Evolutionary conservation across 140 eudicot genomes (phyloP).

Genomic region (Bidens hawaiensis): DNA sequence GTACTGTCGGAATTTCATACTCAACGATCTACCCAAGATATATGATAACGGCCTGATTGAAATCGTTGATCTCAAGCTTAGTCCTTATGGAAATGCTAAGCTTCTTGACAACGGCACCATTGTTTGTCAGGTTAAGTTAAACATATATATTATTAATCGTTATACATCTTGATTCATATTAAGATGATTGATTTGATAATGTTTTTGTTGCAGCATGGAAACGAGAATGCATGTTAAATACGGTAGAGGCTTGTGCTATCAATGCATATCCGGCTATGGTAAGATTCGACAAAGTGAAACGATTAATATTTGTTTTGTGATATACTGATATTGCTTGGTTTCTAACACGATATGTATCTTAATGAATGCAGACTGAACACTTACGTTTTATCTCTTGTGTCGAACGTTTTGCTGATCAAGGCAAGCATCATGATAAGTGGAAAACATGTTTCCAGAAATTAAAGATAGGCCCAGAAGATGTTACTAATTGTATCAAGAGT

Average conservation of each 20-base stretch:
- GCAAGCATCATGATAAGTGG: slow-evolving; percentile 56
- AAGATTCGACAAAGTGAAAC: slow-evolving; percentile 18
- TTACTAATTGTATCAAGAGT: slow-evolving; percentile 45
- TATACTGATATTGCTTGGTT: not conserved
- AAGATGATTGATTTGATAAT: slow-evolving; percentile 1
- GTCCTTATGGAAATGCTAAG: slow-evolving; percentile 86
- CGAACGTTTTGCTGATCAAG: slow-evolving; percentile 47
- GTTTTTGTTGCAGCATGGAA: slow-evolving; percentile 72
- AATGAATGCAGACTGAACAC: slow-evolving; percentile 58
- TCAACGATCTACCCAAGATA: slow-evolving; percentile 38
- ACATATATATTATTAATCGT: not conserved
- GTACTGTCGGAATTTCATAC: slow-evolving; percentile 59
- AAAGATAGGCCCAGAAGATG: slow-evolving; percentile 57
- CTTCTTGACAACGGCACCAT: slow-evolving; percentile 41
- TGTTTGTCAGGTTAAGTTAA: slow-evolving; percentile 48
- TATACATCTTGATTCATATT: not conserved
- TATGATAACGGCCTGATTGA: slow-evolving; percentile 49
- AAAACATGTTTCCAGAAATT: slow-evolving; percentile 65
- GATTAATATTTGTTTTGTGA: not conserved
- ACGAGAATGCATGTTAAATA: slow-evolving; percentile 68
- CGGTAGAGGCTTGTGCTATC: slow-evolving; percentile 81
- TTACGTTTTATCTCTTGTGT: slow-evolving; percentile 70
- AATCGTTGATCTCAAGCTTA: slow-evolving; percentile 57
- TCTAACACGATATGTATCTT: not conserved
- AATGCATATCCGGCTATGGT: slow-evolving; percentile 79